Percentiles rank a stretch among this genome's conserved stretches.
Evolutionary conservation across 129 eudicot genomes (phyloP).

Genomic region (Saposhnikovia divaricata): DNA sequence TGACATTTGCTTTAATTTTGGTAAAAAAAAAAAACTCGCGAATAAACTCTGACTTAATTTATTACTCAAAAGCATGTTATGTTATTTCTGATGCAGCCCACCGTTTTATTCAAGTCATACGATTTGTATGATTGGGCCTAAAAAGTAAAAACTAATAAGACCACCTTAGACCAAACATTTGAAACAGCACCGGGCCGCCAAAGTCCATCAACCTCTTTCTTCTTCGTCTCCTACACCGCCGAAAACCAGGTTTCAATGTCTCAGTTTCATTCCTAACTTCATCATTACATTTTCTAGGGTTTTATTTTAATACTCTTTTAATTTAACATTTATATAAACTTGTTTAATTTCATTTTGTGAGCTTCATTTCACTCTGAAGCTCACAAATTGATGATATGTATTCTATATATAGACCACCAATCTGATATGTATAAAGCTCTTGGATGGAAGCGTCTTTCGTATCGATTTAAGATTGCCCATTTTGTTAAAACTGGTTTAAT

Average conservation of each 20-base stretch:
- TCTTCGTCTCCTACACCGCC: conserved; percentile 31
- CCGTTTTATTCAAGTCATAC: too few relatives aligned
- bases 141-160: not conserved
- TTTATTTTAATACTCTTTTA: not conserved
- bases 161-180: not conserved
- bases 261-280: not conserved
- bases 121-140: not conserved
- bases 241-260: conserved; percentile 24
- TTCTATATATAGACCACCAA: conserved; percentile 32
- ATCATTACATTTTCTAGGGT: not conserved
- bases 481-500: conserved; percentile 59
- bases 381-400: conserved; percentile 40
- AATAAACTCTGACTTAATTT: too few relatives aligned
- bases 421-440: conserved; percentile 74
- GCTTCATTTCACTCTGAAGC: conserved; percentile 14
- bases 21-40: too few relatives aligned
- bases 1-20: too few relatives aligned
- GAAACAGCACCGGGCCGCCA: conserved; percentile 16
- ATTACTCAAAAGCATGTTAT: too few relatives aligned
- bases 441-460: conserved; percentile 52
- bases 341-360: conserved; percentile 3
- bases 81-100: too few relatives aligned
- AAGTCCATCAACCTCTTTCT: conserved; percentile 19
- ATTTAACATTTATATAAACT: not conserved
- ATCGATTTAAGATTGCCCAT: conserved; percentile 53